Base-by-base conservation (phyloP, 345 rosid species). In the Cardamine occulta region DNA sequence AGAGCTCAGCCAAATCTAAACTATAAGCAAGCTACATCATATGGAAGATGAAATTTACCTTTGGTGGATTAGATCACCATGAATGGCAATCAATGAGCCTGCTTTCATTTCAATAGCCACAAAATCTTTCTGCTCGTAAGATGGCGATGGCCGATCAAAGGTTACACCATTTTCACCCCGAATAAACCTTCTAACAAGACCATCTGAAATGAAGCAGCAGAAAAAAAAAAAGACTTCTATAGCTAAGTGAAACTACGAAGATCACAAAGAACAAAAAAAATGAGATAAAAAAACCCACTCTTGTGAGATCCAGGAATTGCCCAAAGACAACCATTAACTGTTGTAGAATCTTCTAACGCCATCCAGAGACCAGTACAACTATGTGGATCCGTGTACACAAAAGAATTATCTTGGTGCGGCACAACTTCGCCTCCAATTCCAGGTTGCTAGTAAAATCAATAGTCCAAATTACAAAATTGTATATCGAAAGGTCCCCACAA, bases 401-500 rank as follows among this genome's bases (percentile, higher is more conserved):
- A 95, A 6, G 99, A 89, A 39, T 89, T 92, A 70, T 95, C 98
- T 83, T 95, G 98, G 81, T 93, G 97, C 15, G 98, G 98, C 65
- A 84, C 89, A 57, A 95, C 99, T 84, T 92, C 99, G 6, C 97
- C 97, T 81, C 97, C 97, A 64, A 95, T 95, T 39, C 98, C 97
- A 15, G 98, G 98, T 95, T 95, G 99, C 98, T 90, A 63, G 49
- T 45, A 70, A 45, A 34, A 70, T 14, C 71, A 76, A 17, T 45
- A 7, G 7, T 68, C 66, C 66, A 10, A 65, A 12, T 26, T 8
- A 63, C 0, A 14, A 42, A 15, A n/a, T 44, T 44, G 56, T 26
- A 26, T 17, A 29, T 31, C 29, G 14, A 42, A 15, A 24, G 19
- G 32, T 40, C 24, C 34, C 1, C 13, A 23, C 8, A 40, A 40